Evolutionary conservation across 352 stramenopile genomes (phyloP).

Genomic region (Globisporangium alternatum): DNA sequence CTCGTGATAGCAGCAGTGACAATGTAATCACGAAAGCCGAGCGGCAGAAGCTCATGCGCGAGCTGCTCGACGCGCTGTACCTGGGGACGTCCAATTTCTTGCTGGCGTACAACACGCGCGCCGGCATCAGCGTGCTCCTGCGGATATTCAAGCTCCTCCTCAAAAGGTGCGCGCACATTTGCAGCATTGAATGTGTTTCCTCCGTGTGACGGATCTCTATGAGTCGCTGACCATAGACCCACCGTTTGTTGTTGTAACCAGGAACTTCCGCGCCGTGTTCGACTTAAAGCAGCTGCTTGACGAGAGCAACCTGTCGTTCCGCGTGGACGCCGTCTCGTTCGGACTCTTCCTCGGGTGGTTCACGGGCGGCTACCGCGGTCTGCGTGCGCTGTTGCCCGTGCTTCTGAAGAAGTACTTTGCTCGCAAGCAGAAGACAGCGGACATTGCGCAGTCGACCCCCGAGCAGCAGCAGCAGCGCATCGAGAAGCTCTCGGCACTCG

Average conservation of each 20-base stretch:
- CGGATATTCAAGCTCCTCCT: slow-evolving; percentile 67
- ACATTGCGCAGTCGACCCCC: neutral
- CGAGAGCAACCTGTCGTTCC: slow-evolving; percentile 74
- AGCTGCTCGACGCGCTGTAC: slow-evolving; percentile 69
- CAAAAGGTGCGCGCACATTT: slow-evolving; percentile 28
- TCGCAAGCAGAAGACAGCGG: neutral
- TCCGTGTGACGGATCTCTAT: too few relatives aligned
- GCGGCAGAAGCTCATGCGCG: slow-evolving; percentile 35
- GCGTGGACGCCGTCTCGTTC: slow-evolving; percentile 81
- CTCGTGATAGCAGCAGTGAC: neutral
- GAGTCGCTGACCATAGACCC: too few relatives aligned
- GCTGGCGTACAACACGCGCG: slow-evolving; percentile 85
- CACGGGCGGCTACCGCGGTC: slow-evolving; percentile 68
- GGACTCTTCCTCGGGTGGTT: slow-evolving; percentile 87
- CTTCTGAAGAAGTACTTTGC: slow-evolving; percentile 34
- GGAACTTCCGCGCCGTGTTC: slow-evolving; percentile 44
- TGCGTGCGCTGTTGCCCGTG: slow-evolving; percentile 53
- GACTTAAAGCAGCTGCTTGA: slow-evolving; percentile 66
- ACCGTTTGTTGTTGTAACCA: slow-evolving; percentile 10
- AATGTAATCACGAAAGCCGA: slow-evolving; percentile 16
- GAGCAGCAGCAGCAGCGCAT: slow-evolving; percentile 25
- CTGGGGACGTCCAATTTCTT: slow-evolving; percentile 83
- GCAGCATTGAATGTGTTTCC: too few relatives aligned
- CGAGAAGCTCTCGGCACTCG: slow-evolving; percentile 48
- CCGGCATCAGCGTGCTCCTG: slow-evolving; percentile 69